Conservation (phyloP, 331 rosid species). For the Malus hybrid region DNA sequence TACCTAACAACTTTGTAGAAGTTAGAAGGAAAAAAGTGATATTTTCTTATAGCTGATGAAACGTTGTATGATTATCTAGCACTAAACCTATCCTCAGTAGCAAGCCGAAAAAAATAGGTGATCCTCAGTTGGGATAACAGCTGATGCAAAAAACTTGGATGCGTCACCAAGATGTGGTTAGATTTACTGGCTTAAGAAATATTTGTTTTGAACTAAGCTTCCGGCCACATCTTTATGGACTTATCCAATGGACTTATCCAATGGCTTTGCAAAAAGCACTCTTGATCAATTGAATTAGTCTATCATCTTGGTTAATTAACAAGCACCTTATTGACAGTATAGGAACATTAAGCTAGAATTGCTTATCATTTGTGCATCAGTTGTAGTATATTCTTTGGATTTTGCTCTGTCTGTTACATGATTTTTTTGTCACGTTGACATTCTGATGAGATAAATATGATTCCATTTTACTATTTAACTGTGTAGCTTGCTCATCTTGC, state of each 20-base stretch:
- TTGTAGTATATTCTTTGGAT: neutral
- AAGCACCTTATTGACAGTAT: neutral
- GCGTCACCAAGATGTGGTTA: neutral
- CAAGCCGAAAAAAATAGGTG: neutral
- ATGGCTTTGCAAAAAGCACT: neutral
- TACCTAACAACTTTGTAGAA: neutral
- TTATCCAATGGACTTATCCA: neutral
- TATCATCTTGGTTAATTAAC: neutral
- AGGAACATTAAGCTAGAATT: neutral
- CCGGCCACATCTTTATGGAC: neutral
- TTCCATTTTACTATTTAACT: neutral
- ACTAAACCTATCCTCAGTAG: neutral
- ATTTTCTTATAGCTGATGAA: neutral
- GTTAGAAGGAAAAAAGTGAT: neutral
- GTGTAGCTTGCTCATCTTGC: slow-evolving; percentile 89
- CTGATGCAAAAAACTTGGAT: neutral
- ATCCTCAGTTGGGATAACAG: neutral
- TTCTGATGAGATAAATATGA: neutral
- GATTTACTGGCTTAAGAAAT: neutral
- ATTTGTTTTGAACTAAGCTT: neutral
- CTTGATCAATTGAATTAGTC: neutral
- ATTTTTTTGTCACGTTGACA: neutral
- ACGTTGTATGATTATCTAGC: neutral
- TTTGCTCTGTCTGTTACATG: neutral
- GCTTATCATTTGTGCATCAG: neutral